Conservation (phyloP, 2,329 filamentous ascomycete genomes). For the Penicillium sp. region DNA sequence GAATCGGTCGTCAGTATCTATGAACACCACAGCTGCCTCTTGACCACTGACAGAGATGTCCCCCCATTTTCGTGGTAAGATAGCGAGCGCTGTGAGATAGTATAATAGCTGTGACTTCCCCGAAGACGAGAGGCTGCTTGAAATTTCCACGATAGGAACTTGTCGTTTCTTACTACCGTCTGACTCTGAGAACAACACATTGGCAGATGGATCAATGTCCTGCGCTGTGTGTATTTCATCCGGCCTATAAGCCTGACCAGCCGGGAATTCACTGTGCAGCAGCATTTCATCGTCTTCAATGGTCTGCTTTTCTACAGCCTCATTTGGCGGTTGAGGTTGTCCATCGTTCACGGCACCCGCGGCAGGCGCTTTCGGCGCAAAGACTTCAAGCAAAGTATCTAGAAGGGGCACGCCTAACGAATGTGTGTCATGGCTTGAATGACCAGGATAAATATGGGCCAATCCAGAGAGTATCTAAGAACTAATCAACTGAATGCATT, state of each 20-base stretch:
- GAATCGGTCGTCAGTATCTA: conserved; percentile 58
- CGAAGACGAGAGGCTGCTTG: conserved; percentile 49
- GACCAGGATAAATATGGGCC: conserved; percentile 24
- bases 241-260: background rate
- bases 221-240: background rate
- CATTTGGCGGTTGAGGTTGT: background rate
- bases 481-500: background rate
- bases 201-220: background rate
- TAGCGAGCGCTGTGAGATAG: conserved; percentile 50
- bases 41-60: conserved; percentile 43
- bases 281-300: conserved; percentile 18
- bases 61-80: conserved; percentile 46
- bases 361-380: conserved; percentile 25
- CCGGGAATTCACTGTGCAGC: conserved; percentile 1
- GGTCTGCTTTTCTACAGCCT: background rate
- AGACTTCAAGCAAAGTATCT: conserved; percentile 44
- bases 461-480: conserved; percentile 31
- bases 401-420: conserved; percentile 47
- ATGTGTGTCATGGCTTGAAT: conserved; percentile 11
- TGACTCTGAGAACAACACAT: conserved; percentile 7
- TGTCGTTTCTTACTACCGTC: conserved; percentile 8
- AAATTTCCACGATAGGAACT: conserved; percentile 52
- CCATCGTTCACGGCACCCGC: conserved; percentile 2
- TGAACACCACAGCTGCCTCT: conserved; percentile 51
- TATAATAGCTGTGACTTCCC: conserved; percentile 62